These are phyloP conservation scores for Lactarius indigo DNA, from an alignment of 768 basidiomycete species.

Conservation along the genomic window DNA sequence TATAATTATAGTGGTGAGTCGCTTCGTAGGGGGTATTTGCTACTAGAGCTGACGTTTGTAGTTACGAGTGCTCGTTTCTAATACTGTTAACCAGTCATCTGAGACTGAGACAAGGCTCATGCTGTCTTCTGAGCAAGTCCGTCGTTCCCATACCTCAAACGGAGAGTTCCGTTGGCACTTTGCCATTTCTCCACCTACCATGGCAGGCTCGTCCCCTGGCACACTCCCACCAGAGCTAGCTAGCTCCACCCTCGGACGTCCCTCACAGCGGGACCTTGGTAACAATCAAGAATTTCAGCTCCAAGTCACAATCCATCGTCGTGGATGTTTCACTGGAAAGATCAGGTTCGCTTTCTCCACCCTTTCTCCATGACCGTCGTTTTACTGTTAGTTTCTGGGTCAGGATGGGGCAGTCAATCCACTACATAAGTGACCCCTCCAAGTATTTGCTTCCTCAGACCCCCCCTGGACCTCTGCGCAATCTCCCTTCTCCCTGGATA, in stretches of 20 bases:
- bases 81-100: not conserved
- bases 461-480: not conserved
- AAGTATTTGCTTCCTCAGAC: not conserved
- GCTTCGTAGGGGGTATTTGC: too few relatives aligned
- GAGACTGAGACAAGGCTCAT: slow-evolving; percentile 4
- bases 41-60: not conserved
- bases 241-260: not conserved
- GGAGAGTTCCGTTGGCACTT: slow-evolving; percentile 18
- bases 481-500: not conserved
- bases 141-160: not conserved
- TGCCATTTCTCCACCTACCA: not conserved
- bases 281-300: not conserved
- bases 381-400: not conserved
- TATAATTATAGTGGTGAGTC: slow-evolving; percentile 18
- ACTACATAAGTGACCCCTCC: not conserved
- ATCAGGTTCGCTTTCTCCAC: slow-evolving; percentile 9
- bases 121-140: slow-evolving; percentile 1
- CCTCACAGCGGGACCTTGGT: not conserved
- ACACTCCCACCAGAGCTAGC: not conserved
- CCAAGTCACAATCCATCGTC: slow-evolving; percentile 14
- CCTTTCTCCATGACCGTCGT: not conserved
- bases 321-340: not conserved
- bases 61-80: slow-evolving; percentile 4
- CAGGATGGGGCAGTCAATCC: slow-evolving; percentile 1
- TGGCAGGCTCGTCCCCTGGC: not conserved